Evolutionary conservation across 305 asterid genomes (phyloP).

Genomic region (Salvia sclarea): DNA sequence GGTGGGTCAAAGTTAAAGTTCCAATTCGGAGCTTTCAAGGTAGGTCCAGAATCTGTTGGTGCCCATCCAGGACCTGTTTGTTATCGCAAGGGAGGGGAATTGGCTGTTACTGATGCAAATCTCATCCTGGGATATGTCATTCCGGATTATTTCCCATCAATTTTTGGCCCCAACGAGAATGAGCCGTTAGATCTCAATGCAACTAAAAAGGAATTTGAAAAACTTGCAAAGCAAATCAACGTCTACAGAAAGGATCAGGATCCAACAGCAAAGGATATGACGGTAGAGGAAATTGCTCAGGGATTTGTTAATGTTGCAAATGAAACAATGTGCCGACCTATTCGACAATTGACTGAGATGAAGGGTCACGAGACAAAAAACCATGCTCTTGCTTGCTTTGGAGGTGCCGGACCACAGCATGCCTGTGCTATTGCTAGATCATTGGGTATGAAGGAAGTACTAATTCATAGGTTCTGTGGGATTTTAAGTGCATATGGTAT

Average conservation of each 20-base stretch:
- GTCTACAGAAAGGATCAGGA: slow-evolving; percentile 71
- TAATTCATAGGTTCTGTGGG: slow-evolving; percentile 89
- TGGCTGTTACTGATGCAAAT: slow-evolving; percentile 95
- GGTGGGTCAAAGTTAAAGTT: slow-evolving; percentile 96
- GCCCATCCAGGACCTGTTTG: slow-evolving; percentile 99
- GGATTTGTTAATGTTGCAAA: slow-evolving; percentile 91
- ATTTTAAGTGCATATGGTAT: slow-evolving; percentile 93
- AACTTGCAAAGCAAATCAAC: slow-evolving; percentile 77
- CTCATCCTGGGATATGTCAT: slow-evolving; percentile 72
- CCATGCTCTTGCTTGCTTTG: slow-evolving; percentile 98
- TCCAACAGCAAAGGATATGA: slow-evolving; percentile 72
- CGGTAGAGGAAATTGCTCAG: slow-evolving; percentile 88
- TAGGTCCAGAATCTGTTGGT: slow-evolving; percentile 97
- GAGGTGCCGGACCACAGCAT: slow-evolving; percentile 99
- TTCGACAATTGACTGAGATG: slow-evolving; percentile 95
- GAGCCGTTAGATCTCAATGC: slow-evolving; percentile 72
- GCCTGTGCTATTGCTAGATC: slow-evolving; percentile 99
- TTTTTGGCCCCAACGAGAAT: slow-evolving; percentile 86
- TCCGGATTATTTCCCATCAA: slow-evolving; percentile 90
- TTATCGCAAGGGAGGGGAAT: slow-evolving; percentile 90
- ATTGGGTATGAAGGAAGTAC: slow-evolving; percentile 92
- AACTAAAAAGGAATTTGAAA: slow-evolving; percentile 67
- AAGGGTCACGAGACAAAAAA: slow-evolving; percentile 94
- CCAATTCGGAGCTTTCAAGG: slow-evolving; percentile 91
- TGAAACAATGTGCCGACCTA: slow-evolving; percentile 99